Evolutionary conservation across 2,329 filamentous ascomycete genomes (phyloP), one percentile per base, ranked within the genome.

Genomic region (Arthrinium phaeospermum): DNA sequence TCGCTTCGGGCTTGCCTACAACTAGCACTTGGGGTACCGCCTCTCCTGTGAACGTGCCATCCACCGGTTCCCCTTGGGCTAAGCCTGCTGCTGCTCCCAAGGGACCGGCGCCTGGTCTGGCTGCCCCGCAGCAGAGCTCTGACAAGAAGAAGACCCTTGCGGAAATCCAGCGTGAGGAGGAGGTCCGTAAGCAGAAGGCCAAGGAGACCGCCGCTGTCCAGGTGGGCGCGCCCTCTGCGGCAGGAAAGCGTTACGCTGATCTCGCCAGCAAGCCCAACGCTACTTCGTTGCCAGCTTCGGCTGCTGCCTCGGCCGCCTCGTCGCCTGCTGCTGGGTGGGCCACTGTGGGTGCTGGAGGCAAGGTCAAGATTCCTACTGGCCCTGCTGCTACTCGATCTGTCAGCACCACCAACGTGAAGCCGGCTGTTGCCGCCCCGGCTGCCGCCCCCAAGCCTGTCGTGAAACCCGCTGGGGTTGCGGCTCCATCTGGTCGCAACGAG

Each of bases 101-200:
- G 80, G 79, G 78, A 4, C 73, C 77, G 1, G 77, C 79, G 3
- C 75, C 77, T 6, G 76, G 75, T 19, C 79, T 80, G 6, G 78
- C 80, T 37, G 77, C 81, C 22, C 79, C 81, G 44, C 78, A 80
- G 19, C 78, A 79, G 19, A 75, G 82, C 51, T 81, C 82, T 44
- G 75, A 83, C 78, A 81, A 85, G 84, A 96, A 97, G 86, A 98
- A 98, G 89, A 98, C 95, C 0, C 87, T 98, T 64, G 94, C 95
- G 34, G 96, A 98, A 76, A 98, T 99, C 73, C 96, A 98, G 81
- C 95, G 95, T 75, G 96, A 99, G 83, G 96, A 99, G 80, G 96
- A 98, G 80, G 88, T 89, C 24, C 92, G 94, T 75, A 99, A 99
- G 87, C 91, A 93, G 78, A 94, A 93, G 81, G 89, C 91, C 1